A percentile compares a stretch with the other conserved stretches of the same genome.
Conservation (phyloP, 257 asterid genomes). For the Perilla frutescens region DNA sequence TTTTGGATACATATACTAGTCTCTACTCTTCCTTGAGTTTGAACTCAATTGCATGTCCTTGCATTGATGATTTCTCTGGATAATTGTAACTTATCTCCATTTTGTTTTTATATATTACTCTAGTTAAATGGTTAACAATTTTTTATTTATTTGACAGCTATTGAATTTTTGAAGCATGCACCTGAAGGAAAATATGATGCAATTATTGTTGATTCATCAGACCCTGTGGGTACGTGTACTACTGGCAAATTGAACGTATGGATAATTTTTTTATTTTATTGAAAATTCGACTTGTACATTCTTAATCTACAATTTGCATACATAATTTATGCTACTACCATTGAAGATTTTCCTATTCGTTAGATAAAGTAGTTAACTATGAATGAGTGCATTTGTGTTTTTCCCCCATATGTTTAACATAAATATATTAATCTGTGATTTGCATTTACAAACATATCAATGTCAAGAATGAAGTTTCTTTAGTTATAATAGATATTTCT, state of each 20-base stretch:
- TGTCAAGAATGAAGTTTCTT: background rate
- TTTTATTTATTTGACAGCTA: conserved; percentile 56
- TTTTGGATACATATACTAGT: background rate
- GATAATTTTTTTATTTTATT: background rate
- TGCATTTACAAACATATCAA: background rate
- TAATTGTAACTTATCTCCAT: background rate
- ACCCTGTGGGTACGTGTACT: conserved; percentile 84
- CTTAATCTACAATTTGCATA: background rate
- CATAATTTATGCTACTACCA: background rate
- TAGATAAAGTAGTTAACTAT: background rate
- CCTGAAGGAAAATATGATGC: conserved; percentile 90
- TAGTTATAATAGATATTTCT: background rate
- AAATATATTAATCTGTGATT: background rate
- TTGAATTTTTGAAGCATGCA: conserved; percentile 68
- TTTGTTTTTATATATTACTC: conserved; percentile 6
- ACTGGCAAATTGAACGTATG: background rate
- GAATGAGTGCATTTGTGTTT: background rate
- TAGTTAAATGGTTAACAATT: background rate
- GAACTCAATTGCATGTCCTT: conserved; percentile 1
- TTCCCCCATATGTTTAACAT: background rate
- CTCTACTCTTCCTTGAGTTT: background rate
- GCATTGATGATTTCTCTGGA: background rate
- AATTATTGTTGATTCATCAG: conserved; percentile 93
- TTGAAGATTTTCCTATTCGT: background rate
- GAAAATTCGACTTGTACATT: background rate